These are phyloP conservation scores for Phaffomyces antillensis DNA, from an alignment of 805 yeast species.

Conservation along the genomic window DNA sequence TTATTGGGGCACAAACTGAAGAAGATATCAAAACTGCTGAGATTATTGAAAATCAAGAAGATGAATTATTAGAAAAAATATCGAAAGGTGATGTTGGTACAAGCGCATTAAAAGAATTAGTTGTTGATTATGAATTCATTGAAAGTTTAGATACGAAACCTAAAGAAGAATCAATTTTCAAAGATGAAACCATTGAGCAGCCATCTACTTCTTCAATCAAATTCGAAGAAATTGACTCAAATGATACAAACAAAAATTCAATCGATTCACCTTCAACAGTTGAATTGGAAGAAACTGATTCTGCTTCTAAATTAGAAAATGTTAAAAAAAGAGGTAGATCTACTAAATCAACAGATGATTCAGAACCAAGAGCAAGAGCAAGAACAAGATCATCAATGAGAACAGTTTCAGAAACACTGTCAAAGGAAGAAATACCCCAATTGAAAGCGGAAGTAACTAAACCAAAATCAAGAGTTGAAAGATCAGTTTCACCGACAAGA, in stretches of 20 bases:
- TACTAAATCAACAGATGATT: not conserved
- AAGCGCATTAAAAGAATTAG: constrained; percentile 8
- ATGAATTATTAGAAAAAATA: constrained; percentile 14
- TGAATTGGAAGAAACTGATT: not conserved
- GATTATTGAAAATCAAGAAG: constrained; percentile 15
- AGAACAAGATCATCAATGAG: not conserved
- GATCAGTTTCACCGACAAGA: not conserved
- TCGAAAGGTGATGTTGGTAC: constrained; percentile 14
- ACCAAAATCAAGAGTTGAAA: not conserved
- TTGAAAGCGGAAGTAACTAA: not conserved
- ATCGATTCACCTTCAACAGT: not conserved
- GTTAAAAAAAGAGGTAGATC: not conserved
- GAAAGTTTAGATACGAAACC: constrained; percentile 5
- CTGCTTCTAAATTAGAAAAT: too few relatives aligned
- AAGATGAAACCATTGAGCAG: too few relatives aligned
- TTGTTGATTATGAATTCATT: constrained; percentile 10
- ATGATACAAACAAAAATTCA: not conserved
- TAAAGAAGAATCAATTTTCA: not conserved
- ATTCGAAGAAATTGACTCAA: not conserved
- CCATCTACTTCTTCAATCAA: not conserved
- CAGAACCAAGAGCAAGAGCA: not conserved
- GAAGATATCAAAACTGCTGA: constrained; percentile 19
- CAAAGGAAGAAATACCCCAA: not conserved
- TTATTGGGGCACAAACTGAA: constrained; percentile 23
- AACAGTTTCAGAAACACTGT: not conserved